Evolutionary conservation across 768 basidiomycete genomes (phyloP).

Genomic region (Tulasnella sp.): DNA sequence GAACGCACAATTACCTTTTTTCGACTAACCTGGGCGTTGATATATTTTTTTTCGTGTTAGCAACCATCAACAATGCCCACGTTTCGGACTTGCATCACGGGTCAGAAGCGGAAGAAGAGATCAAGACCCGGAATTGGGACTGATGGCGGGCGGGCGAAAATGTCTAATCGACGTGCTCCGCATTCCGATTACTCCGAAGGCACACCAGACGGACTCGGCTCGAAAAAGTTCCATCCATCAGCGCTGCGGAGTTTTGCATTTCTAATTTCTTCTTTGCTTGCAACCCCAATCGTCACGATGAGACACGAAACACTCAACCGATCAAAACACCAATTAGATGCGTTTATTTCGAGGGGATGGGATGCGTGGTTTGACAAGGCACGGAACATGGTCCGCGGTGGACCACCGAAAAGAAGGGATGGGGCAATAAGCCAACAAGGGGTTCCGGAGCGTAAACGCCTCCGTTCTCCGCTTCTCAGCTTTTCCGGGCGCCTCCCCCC

Average conservation of each 20-base stretch:
- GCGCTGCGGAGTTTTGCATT: background rate
- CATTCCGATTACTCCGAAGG: background rate
- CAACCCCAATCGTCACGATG: background rate
- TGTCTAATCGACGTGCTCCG: background rate
- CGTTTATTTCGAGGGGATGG: too few species aligned
- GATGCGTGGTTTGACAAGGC: too few species aligned
- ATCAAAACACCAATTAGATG: background rate
- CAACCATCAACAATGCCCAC: background rate
- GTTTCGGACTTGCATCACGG: background rate
- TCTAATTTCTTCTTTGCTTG: background rate
- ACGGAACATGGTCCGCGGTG: background rate
- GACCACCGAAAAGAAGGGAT: background rate
- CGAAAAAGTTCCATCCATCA: background rate
- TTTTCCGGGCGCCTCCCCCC: background rate
- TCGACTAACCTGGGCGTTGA: too few species aligned
- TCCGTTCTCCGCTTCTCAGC: too few species aligned
- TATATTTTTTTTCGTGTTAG: background rate
- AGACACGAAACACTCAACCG: background rate
- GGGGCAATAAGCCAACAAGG: background rate
- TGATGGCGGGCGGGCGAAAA: background rate
- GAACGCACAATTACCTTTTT: background rate
- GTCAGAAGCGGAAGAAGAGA: background rate
- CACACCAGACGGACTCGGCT: background rate
- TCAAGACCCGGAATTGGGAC: background rate
- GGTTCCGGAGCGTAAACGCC: background rate